Percentiles rank a stretch among this genome's conserved stretches.
Evolutionary conservation across 164 flowering plant genomes (phyloP).

Genomic region (Liriodendron chinense): DNA sequence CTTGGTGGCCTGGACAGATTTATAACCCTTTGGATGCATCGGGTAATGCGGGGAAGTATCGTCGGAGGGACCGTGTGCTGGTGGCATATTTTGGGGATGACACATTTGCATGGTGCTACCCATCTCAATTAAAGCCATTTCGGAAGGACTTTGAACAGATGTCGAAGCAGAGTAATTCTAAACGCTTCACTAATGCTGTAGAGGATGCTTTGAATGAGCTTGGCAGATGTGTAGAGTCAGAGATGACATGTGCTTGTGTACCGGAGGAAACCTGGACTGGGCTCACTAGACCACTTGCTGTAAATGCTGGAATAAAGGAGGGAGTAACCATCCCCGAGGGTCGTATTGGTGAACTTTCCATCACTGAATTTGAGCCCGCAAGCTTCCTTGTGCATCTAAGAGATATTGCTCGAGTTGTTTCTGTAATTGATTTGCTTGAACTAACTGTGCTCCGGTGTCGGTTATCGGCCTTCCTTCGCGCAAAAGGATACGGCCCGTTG

Average conservation of each 20-base stretch:
- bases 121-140: conserved; percentile 65
- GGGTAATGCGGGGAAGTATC: conserved; percentile 42
- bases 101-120: conserved; percentile 76
- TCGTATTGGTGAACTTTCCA: conserved; percentile 23
- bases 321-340: conserved; percentile 32
- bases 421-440: conserved; percentile 40
- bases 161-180: conserved; percentile 45
- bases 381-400: conserved; percentile 34
- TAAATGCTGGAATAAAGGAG: conserved; percentile 21
- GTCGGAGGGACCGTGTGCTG: conserved; percentile 35
- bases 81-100: conserved; percentile 77
- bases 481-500: conserved; percentile 44
- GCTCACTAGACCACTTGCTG: conserved; percentile 28
- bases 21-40: conserved; percentile 66
- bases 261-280: conserved; percentile 16
- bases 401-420: conserved; percentile 34
- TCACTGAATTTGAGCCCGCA: conserved; percentile 39
- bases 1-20: conserved; percentile 91
- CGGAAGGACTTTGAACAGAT: conserved; percentile 45
- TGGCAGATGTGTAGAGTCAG: conserved; percentile 42
- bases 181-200: conserved; percentile 49
- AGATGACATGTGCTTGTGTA: conserved; percentile 56
- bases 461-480: conserved; percentile 48
- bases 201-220: conserved; percentile 49
- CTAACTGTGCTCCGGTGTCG: conserved; percentile 30